A percentile compares a stretch with the other conserved stretches of the same genome.
Evolutionary conservation across 352 stramenopile species (phyloP).

Genomic region (Aphanomyces cochlioides): DNA sequence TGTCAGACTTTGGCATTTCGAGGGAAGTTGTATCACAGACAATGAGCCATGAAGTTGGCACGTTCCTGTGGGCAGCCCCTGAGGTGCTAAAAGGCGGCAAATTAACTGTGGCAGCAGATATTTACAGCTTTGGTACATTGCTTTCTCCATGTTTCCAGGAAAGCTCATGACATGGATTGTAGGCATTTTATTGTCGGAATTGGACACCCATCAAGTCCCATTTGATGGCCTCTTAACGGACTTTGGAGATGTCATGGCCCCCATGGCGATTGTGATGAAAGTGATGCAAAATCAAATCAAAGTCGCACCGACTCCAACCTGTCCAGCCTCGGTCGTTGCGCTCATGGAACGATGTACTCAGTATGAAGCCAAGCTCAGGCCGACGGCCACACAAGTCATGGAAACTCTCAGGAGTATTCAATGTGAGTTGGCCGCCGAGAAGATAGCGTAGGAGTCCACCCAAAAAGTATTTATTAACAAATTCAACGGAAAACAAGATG

Average conservation of each 20-base stretch:
- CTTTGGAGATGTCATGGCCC: constrained; percentile 7
- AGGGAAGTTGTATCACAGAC: constrained; percentile 1
- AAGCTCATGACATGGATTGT: constrained; percentile 2
- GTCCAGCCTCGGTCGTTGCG: neutral
- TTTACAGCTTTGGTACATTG: constrained; percentile 13
- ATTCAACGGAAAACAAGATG: too few species aligned
- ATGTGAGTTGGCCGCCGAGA: neutral
- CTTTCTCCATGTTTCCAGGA: neutral
- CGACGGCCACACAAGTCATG: neutral
- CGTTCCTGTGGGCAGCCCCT: constrained; percentile 14
- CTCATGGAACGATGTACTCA: neutral
- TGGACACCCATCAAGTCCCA: constrained; percentile 22
- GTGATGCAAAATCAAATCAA: neutral
- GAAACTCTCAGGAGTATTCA: neutral
- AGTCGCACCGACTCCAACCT: neutral
- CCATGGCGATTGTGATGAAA: constrained; percentile 17
- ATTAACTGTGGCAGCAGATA: constrained; percentile 14
- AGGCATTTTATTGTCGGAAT: constrained; percentile 25
- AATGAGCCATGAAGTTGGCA: constrained; percentile 17
- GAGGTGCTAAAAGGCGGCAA: constrained; percentile 8
- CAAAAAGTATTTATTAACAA: neutral
- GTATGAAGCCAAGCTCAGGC: neutral
- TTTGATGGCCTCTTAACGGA: neutral
- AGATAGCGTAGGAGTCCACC: neutral
- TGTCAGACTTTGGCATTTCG: constrained; percentile 24